Evolutionary conservation across 352 stramenopile species (phyloP), one percentile per base, ranked within the genome.

Genomic region (Aphanomyces euteiches): DNA sequence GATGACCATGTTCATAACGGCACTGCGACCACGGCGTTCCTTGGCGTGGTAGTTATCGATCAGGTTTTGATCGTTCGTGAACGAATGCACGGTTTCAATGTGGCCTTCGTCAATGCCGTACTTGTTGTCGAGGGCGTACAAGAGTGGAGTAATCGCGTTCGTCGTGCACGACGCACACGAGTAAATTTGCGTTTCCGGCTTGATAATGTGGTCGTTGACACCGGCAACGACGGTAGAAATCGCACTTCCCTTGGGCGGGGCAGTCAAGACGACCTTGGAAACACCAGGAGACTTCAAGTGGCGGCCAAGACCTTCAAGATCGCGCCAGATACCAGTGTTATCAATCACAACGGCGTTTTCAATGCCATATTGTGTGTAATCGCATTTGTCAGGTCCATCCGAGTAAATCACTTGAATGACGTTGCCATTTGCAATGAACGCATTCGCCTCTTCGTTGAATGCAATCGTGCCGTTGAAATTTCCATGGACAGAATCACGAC

Each of bases 11-110:
- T 96, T 96, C 47, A 95, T 77, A 61, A 92, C 86, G 40, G 87
- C 87, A 61, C 83, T 90, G 74, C 88, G 88, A 57, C 88, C 88
- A 47, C 88, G 87, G 65, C 88, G 87, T 69, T 92, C 83, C 77
- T 96, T 96, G 67, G 78, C 84, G 79, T 95, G 87, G 75, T 92
- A 94, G 72, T 94, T 94, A 71, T 96, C 88, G 41, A 94, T 91
- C 65, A 95, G 61, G 73, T 93, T 94, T 77, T 96, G 88, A 74
- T 95, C 87, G 74, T 95, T 95, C 60, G 88, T 96, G 77, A 93
- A 95, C 74, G 88, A 95, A 77, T 96, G 88, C 48, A 95, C 86
- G 1, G 88, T 96, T 72, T 95, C 87, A 72, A 95, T 92, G 81
- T 93, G 87, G 38, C 87, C 87, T 28, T 83, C 79, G 34, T 90